Conservation (phyloP, 208 protist genomes). For the Leishmania major region DNA sequence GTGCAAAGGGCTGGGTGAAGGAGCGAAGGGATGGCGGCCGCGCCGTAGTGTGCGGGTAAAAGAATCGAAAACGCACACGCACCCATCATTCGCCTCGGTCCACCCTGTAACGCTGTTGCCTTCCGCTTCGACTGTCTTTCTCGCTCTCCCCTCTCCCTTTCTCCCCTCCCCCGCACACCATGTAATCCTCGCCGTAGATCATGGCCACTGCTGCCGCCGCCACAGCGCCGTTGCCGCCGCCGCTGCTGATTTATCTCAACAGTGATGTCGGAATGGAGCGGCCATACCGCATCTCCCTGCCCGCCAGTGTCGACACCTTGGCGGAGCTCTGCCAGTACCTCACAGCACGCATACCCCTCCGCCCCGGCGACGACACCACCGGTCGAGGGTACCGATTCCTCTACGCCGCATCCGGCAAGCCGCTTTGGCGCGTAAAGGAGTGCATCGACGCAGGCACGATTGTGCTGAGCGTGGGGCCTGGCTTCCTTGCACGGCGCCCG, state of each 20-base stretch:
- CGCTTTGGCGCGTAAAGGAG: slow-evolving; percentile 77
- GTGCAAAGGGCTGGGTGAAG: not conserved
- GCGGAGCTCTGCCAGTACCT: slow-evolving; percentile 65
- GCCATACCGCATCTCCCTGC: slow-evolving; percentile 40
- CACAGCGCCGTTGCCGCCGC: not conserved
- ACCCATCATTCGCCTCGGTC: not conserved
- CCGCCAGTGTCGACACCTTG: slow-evolving; percentile 57
- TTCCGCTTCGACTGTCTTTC: not conserved
- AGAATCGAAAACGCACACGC: not conserved
- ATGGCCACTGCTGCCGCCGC: not conserved
- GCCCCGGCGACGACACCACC: slow-evolving; percentile 23
- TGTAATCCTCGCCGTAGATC: not conserved
- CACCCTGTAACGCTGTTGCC: not conserved
- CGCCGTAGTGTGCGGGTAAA: not conserved
- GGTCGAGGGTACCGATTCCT: slow-evolving; percentile 71
- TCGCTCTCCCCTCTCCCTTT: not conserved
- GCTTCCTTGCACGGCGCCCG: slow-evolving; percentile 49
- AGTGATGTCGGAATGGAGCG: slow-evolving; percentile 57
- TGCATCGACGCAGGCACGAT: slow-evolving; percentile 60
- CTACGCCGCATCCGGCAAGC: slow-evolving; percentile 62
- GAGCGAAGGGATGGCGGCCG: not conserved
- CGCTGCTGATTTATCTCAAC: slow-evolving; percentile 61
- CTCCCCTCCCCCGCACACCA: no score
- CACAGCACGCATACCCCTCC: slow-evolving; percentile 41
- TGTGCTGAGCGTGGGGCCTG: slow-evolving; percentile 60